These are phyloP conservation scores for Leccinum barrowsii DNA, from an alignment of 768 basidiomycete genomes.

Conservation along the genomic window DNA sequence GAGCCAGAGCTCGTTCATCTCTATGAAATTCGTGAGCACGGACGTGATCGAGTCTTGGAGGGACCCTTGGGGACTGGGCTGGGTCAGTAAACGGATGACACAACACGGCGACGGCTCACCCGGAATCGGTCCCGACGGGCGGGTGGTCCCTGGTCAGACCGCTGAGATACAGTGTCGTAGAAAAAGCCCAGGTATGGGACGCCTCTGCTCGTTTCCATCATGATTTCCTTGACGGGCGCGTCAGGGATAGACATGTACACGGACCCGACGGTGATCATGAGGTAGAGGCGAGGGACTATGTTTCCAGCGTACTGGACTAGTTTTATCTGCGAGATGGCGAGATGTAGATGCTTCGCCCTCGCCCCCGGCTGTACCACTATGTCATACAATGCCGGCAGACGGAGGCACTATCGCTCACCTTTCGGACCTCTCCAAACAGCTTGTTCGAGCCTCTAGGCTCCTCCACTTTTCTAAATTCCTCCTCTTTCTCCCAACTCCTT, in stretches of 20 bases:
- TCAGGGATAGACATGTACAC: conserved; percentile 99
- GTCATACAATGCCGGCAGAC: neutral
- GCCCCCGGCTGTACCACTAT: neutral
- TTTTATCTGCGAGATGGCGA: neutral
- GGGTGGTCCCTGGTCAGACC: too few relatives aligned
- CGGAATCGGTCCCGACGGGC: too few relatives aligned
- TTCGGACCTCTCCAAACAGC: conserved; percentile 38
- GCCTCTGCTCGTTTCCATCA: conserved; percentile 99
- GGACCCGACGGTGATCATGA: conserved; percentile 99
- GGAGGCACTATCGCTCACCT: conserved; percentile 33
- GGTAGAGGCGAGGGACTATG: conserved; percentile 56
- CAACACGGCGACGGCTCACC: too few relatives aligned
- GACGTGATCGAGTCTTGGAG: conserved; percentile 37
- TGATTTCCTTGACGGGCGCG: conserved; percentile 97
- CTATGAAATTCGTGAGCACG: conserved; percentile 97
- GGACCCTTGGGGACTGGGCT: conserved; percentile 36
- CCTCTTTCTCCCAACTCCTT: conserved; percentile 49
- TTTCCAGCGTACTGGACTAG: too few relatives aligned
- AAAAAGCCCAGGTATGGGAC: conserved; percentile 36
- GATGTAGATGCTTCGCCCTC: neutral
- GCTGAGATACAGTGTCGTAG: too few relatives aligned
- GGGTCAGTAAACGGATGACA: too few relatives aligned
- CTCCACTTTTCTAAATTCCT: conserved; percentile 52
- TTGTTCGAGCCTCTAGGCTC: conserved; percentile 37
- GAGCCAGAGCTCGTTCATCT: conserved; percentile 99